phyloP scores from a whole-genome alignment of 768 basidiomycete genomes.

The Suillus alpinus region DNA sequence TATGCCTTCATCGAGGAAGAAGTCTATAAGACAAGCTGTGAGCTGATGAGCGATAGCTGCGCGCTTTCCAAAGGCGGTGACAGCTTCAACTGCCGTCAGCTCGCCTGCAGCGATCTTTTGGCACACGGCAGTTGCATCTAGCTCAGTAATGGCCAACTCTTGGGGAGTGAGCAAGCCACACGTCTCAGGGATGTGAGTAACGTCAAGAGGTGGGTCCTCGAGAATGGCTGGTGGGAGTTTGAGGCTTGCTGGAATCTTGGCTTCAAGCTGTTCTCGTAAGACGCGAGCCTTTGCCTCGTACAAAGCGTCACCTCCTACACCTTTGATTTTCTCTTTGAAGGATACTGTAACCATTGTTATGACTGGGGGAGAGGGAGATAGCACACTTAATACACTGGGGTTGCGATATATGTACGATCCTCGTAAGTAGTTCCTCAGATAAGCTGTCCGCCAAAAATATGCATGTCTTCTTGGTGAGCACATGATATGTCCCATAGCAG shows the following conservation, averaged over 20 bases:
- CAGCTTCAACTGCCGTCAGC: conserved; percentile 38
- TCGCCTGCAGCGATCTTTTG: conserved; percentile 26
- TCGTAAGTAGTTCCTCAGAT: background rate
- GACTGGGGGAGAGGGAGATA: conserved; percentile 16
- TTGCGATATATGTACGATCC: background rate
- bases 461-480: background rate
- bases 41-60: conserved; percentile 53
- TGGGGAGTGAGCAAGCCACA: conserved; percentile 29
- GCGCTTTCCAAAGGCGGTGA: conserved; percentile 44
- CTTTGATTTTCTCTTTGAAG: conserved; percentile 20
- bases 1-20: conserved; percentile 44
- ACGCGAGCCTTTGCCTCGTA: conserved; percentile 19
- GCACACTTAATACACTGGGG: background rate
- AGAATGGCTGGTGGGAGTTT: conserved; percentile 16
- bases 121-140: conserved; percentile 35
- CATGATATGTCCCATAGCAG: background rate
- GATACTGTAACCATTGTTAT: conserved; percentile 9
- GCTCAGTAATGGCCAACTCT: conserved; percentile 33
- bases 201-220: conserved; percentile 27
- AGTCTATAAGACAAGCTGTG: conserved; percentile 37
- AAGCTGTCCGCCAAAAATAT: background rate
- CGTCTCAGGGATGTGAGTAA: conserved; percentile 29
- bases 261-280: conserved; percentile 19
- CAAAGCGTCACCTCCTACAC: conserved; percentile 18
- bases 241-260: conserved; percentile 20